These are phyloP conservation scores for Amesomyces nigricolor DNA, from an alignment of 2,329 filamentous ascomycete species.

Conservation along the genomic window DNA sequence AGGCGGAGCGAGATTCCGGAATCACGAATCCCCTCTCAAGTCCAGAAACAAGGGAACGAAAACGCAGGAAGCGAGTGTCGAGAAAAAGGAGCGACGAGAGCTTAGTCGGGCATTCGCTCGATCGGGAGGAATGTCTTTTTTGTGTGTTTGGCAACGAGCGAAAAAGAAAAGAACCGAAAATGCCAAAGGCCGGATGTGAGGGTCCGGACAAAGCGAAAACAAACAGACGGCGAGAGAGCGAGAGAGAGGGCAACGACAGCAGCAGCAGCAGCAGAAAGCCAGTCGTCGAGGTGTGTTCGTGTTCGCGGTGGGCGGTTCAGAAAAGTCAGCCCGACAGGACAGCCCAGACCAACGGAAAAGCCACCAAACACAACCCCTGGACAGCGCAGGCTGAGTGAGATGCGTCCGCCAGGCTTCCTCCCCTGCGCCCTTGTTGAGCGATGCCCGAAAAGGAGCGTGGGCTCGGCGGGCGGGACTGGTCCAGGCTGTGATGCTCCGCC, in stretches of 20 bases:
- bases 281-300: background rate
- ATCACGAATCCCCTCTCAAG: background rate
- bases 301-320: background rate
- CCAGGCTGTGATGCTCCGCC: background rate
- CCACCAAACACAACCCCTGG: too few relatives aligned
- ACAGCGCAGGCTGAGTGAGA: too few relatives aligned
- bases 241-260: background rate
- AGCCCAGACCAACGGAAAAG: too few relatives aligned
- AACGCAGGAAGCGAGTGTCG: background rate
- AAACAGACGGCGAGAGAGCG: background rate
- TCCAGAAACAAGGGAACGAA: background rate
- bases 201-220: slow-evolving; percentile 1
- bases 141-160: background rate
- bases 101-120: slow-evolving; percentile 5
- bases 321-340: background rate
- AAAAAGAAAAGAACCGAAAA: background rate
- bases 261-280: too few relatives aligned
- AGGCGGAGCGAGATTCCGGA: background rate
- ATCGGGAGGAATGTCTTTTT: background rate
- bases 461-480: background rate
- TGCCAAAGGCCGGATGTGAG: background rate
- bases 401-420: background rate
- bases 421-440: background rate
- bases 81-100: background rate
- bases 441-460: background rate